Conservation (phyloP, 2,329 filamentous ascomycete genomes). For the Sarocladium oryzae region DNA sequence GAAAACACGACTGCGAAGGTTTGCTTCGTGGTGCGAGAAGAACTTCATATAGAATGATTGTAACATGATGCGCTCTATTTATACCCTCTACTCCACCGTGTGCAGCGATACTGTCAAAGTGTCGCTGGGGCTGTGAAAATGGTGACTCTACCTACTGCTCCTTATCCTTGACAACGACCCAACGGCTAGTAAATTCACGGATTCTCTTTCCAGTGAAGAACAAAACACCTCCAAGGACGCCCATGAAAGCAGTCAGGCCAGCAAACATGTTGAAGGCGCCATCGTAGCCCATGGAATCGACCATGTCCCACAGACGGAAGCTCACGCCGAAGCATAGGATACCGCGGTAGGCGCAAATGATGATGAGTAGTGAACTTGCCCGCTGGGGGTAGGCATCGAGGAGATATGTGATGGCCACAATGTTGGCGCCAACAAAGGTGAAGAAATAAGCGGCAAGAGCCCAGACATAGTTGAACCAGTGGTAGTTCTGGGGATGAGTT, state of each 20-base stretch:
- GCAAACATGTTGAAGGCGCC: constrained; percentile 1
- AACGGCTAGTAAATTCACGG: neutral
- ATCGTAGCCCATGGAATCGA: neutral
- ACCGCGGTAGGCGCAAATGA: neutral
- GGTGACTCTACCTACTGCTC: too few relatives aligned
- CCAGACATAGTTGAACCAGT: neutral
- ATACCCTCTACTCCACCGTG: too few relatives aligned
- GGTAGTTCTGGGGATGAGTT: neutral
- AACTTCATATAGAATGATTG: too few relatives aligned
- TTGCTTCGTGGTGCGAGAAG: too few relatives aligned
- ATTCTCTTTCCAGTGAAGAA: neutral
- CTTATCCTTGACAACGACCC: neutral
- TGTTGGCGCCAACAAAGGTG: neutral
- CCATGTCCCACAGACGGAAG: constrained; percentile 1
- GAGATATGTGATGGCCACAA: neutral
- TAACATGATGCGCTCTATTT: too few relatives aligned
- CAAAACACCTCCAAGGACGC: neutral
- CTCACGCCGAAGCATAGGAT: neutral
- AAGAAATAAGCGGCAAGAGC: constrained; percentile 1
- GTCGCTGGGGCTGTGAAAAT: too few relatives aligned
- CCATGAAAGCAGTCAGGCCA: neutral
- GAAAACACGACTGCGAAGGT: too few relatives aligned
- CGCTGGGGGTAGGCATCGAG: neutral
- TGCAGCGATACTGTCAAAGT: too few relatives aligned
- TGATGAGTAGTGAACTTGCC: neutral